These are phyloP conservation scores for Pseudopithomyces chartarum DNA, from an alignment of 2,329 filamentous ascomycete genomes.

Conservation along the genomic window DNA sequence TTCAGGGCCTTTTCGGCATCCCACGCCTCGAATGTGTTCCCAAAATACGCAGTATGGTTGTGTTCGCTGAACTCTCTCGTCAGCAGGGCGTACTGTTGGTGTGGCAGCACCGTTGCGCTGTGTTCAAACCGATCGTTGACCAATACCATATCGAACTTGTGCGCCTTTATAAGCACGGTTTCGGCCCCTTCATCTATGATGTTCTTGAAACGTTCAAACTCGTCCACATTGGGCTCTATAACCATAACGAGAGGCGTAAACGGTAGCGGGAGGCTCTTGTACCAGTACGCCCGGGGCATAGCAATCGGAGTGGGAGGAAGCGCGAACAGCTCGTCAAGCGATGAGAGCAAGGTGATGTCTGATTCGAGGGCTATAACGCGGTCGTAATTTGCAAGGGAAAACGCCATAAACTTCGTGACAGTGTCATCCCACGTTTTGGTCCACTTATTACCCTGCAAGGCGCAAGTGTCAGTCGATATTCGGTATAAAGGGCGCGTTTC, in stretches of 20 bases:
- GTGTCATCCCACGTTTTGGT: constrained; percentile 64
- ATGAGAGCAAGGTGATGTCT: constrained; percentile 65
- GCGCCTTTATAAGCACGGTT: constrained; percentile 32
- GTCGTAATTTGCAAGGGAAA: constrained; percentile 68
- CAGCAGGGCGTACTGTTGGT: constrained; percentile 65
- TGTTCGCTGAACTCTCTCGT: constrained; percentile 65
- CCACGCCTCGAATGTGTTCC: constrained; percentile 61
- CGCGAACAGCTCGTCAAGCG: constrained; percentile 74
- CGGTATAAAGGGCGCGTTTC: constrained; percentile 4
- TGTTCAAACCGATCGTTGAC: constrained; percentile 66
- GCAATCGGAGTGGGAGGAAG: constrained; percentile 65
- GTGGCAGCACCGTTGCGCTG: constrained; percentile 65
- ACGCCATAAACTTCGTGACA: constrained; percentile 71
- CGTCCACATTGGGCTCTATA: constrained; percentile 60
- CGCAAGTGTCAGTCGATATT: constrained; percentile 1
- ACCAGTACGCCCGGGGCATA: constrained; percentile 76
- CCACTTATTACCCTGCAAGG: constrained; percentile 32
- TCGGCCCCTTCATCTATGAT: constrained; percentile 35
- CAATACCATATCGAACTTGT: constrained; percentile 69
- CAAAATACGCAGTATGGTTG: constrained; percentile 59
- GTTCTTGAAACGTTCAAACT: constrained; percentile 51
- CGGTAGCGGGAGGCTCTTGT: constrained; percentile 57
- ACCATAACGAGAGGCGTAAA: constrained; percentile 68
- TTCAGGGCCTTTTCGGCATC: constrained; percentile 60
- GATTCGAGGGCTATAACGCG: constrained; percentile 65